A percentile compares a stretch with the other conserved stretches of the same genome.
These are phyloP conservation scores for Podospora didyma DNA, from an alignment of 495 filamentous ascomycete genomes.

Conservation along the genomic window DNA sequence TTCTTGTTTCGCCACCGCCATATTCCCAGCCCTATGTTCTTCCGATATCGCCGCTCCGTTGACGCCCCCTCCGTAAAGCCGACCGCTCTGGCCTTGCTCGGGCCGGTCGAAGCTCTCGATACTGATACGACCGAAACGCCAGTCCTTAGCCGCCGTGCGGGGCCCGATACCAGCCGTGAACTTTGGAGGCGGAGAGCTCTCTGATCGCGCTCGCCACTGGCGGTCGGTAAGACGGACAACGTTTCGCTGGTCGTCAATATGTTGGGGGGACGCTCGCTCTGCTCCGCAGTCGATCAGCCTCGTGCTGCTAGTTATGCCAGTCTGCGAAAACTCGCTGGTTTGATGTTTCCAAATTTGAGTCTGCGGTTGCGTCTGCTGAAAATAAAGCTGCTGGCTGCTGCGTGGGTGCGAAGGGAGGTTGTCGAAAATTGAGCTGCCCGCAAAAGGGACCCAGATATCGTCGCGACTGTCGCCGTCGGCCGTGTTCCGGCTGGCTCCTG, in stretches of 20 bases:
- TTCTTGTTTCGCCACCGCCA: slow-evolving; percentile 6
- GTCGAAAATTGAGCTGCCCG: slow-evolving; percentile 40
- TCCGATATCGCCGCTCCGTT: too few relatives aligned
- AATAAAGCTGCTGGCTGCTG: neutral
- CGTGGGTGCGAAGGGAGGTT: slow-evolving; percentile 40
- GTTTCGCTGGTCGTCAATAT: slow-evolving; percentile 16
- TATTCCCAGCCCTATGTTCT: too few relatives aligned
- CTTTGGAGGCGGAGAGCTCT: slow-evolving; percentile 24
- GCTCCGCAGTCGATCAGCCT: slow-evolving; percentile 44
- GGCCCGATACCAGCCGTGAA: slow-evolving; percentile 34
- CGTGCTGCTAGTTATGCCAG: neutral
- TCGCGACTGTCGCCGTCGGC: slow-evolving; percentile 5
- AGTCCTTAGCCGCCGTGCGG: slow-evolving; percentile 37
- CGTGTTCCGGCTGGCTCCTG: slow-evolving; percentile 13
- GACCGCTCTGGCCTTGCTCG: slow-evolving; percentile 2
- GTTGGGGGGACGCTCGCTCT: slow-evolving; percentile 22
- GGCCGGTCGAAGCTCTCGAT: slow-evolving; percentile 43
- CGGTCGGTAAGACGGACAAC: slow-evolving; percentile 26
- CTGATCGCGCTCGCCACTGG: slow-evolving; percentile 26
- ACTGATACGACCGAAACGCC: slow-evolving; percentile 42
- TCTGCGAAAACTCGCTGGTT: neutral
- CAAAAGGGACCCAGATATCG: slow-evolving; percentile 36
- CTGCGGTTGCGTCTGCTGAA: neutral
- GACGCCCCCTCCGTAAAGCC: too few relatives aligned
- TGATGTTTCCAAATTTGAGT: neutral